Evolutionary conservation across 768 basidiomycete species (phyloP).

Genomic region (Multifurca ochricompacta): DNA sequence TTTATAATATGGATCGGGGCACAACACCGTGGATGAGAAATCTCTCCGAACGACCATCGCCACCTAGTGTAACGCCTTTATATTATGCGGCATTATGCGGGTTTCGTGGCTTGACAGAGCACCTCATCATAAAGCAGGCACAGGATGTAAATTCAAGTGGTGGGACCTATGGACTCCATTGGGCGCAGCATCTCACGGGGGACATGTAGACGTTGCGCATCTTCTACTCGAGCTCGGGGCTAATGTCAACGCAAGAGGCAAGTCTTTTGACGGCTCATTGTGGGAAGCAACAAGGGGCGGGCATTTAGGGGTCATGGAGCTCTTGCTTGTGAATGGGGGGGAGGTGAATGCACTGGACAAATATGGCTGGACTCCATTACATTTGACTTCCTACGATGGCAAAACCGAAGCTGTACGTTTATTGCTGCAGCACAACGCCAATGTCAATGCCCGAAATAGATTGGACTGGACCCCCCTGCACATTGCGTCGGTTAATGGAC

Average conservation of each 20-base stretch:
- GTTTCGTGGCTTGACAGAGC: background rate
- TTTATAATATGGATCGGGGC: too few relatives aligned
- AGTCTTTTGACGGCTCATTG: too few relatives aligned
- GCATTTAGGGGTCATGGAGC: too few relatives aligned
- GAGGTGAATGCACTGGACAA: too few relatives aligned
- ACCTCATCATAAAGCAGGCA: too few relatives aligned
- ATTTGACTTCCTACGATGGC: too few relatives aligned
- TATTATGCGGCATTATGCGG: background rate
- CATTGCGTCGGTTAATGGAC: background rate
- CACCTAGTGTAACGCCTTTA: background rate
- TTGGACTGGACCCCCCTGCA: background rate
- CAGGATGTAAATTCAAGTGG: background rate
- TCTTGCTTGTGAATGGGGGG: too few relatives aligned
- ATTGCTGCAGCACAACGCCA: background rate
- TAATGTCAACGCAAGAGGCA: too few relatives aligned
- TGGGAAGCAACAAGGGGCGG: too few relatives aligned
- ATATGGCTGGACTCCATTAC: too few relatives aligned
- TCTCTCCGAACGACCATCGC: background rate
- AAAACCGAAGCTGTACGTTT: background rate
- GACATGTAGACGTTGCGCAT: too few relatives aligned
- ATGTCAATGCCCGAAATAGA: background rate
- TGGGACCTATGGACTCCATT: background rate
- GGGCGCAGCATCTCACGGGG: background rate
- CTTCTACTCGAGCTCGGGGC: too few relatives aligned
- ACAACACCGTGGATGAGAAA: background rate